Conservation (phyloP, 768 basidiomycete species). For the Podaxis sp. region DNA sequence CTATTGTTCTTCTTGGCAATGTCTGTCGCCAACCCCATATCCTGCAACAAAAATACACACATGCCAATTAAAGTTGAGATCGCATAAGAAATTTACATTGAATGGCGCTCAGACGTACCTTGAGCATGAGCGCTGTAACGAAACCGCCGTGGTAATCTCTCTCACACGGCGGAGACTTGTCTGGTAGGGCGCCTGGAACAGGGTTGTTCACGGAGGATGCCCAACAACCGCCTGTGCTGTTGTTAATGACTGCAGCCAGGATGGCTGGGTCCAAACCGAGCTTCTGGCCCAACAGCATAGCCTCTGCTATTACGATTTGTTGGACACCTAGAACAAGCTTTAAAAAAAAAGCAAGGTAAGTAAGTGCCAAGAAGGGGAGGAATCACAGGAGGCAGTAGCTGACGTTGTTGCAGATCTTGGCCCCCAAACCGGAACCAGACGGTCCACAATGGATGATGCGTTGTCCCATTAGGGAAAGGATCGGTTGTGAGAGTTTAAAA, state of each 20-base stretch:
- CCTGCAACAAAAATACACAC: constrained; percentile 41
- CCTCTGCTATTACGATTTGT: constrained; percentile 85
- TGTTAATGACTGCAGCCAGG: constrained; percentile 83
- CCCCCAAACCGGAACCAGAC: constrained; percentile 79
- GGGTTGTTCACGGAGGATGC: constrained; percentile 86
- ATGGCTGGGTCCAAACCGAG: constrained; percentile 78
- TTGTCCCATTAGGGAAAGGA: constrained; percentile 74
- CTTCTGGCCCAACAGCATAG: constrained; percentile 82
- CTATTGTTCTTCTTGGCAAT: constrained; percentile 51
- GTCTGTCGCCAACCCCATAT: constrained; percentile 78
- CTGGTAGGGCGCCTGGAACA: constrained; percentile 70
- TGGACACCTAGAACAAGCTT: constrained; percentile 71
- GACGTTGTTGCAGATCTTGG: constrained; percentile 91
- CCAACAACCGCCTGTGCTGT: constrained; percentile 83
- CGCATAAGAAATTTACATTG: constrained; percentile 4
- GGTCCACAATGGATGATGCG: constrained; percentile 82
- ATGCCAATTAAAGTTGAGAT: background rate
- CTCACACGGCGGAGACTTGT: constrained; percentile 78
- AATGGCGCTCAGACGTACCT: constrained; percentile 39
- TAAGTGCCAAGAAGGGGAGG: constrained; percentile 7
- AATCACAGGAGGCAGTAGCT: constrained; percentile 34
- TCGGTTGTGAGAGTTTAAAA: constrained; percentile 56
- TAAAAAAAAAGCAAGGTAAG: constrained; percentile 21
- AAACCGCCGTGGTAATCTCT: constrained; percentile 85
- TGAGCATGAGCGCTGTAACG: constrained; percentile 80